phyloP scores from a whole-genome alignment of 1,284 basidiomycete species.

The Naganishia cerealis region DNA sequence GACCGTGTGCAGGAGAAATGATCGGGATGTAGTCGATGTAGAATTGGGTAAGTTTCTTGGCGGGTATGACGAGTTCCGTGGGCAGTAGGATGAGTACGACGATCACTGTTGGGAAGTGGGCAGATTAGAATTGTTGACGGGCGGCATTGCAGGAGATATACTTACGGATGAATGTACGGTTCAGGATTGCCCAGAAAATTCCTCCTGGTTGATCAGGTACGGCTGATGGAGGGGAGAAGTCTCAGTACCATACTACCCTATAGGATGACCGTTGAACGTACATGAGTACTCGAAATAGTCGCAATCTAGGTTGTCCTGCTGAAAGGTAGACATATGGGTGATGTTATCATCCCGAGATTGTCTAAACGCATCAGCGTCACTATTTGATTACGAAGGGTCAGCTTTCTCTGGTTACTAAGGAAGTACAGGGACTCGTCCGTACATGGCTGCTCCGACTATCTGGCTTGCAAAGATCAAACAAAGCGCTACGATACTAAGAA shows the following conservation, averaged over 20 bases:
- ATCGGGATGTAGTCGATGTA: conserved; percentile 81
- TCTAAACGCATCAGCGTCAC: conserved; percentile 67
- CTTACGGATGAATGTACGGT: conserved; percentile 69
- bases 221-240: conserved; percentile 50
- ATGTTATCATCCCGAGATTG: conserved; percentile 29
- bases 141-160: not conserved
- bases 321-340: conserved; percentile 3
- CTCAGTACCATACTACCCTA: conserved; percentile 11
- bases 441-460: conserved; percentile 72
- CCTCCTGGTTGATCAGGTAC: conserved; percentile 83
- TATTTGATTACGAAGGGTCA: conserved; percentile 31
- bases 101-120: conserved; percentile 55
- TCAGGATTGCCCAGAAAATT: conserved; percentile 79
- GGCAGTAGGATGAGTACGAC: conserved; percentile 68
- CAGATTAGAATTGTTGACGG: not conserved
- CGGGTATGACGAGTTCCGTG: conserved; percentile 63
- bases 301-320: conserved; percentile 55
- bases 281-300: conserved; percentile 69
- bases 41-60: conserved; percentile 53
- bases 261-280: conserved; percentile 10
- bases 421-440: conserved; percentile 34
- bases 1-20: conserved; percentile 73
- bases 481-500: conserved; percentile 72
- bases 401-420: not conserved
- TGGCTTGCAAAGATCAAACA: conserved; percentile 70